Evolutionary conservation across 345 rosid genomes (phyloP), one percentile per base, ranked within the genome.

Genomic region (Salix dunnii): DNA sequence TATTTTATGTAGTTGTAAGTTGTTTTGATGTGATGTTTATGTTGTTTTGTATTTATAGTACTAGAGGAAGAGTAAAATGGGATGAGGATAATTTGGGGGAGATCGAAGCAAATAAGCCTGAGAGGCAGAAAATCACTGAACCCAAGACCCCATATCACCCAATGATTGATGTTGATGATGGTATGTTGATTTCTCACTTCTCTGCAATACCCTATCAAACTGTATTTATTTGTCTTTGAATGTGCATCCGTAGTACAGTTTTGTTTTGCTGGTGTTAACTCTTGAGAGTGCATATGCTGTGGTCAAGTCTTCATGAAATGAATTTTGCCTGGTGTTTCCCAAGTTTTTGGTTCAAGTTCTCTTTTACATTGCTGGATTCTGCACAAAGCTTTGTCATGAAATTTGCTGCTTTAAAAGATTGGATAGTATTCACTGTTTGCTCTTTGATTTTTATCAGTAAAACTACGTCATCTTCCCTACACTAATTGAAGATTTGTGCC

Each of bases 111-210:
- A 92, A 91, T 82, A 96, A 96, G 78, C 99, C 99, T 3, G 91
- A 88, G 14, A 87, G 99, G 87, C 97, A 92, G 91, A 96, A 94
- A 86, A 96, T 96, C 72, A 96, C 97, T 16, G 99, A 96, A 82
- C 98, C 99, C 33, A 96, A 96, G 91, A 96, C 98, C 8, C 98
- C 98, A 0, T 94, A 91, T 82, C 98, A 96, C 82, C 97, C 91
- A 25, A 94, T 90, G 96, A 84, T 96, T 71, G 91, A 94, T 84
- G 28, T 58, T 1, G 96, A 94, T 75, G 92, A 92, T 81, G 97
- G 97, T 92, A 88, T 75, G 86, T 48, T 74, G 68, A 16, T 83
- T 27, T 79, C 35, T 65, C 20, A 40, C n/a, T 14, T 55, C 16
- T 43, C 40, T 64, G 79, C 67, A 33, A 11, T 27, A 7, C 6